phyloP scores from a whole-genome alignment of 768 basidiomycete genomes.

The Suillus weaverae region DNA sequence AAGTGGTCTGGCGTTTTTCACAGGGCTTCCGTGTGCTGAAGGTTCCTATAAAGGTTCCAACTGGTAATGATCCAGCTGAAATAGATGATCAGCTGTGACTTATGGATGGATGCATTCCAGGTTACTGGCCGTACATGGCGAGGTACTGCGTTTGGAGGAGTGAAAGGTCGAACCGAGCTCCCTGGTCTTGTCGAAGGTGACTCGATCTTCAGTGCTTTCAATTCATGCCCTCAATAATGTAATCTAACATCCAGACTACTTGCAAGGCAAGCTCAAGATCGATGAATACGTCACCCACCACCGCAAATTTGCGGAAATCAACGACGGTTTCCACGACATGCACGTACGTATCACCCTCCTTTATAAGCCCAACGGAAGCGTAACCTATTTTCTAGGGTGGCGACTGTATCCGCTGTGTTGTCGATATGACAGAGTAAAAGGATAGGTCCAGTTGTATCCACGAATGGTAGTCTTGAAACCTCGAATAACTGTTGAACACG shows the following conservation, averaged over 20 bases:
- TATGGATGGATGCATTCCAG: constrained; percentile 27
- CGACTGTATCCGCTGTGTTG: constrained; percentile 92
- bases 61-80: constrained; percentile 29
- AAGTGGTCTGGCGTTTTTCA: constrained; percentile 29
- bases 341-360: constrained; percentile 61
- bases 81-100: background rate
- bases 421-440: constrained; percentile 65
- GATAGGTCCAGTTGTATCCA: constrained; percentile 4
- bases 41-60: constrained; percentile 44
- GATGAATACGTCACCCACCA: constrained; percentile 97
- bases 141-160: constrained; percentile 94
- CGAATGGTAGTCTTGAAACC: background rate
- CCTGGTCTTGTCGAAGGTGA: constrained; percentile 90
- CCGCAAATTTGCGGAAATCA: constrained; percentile 71
- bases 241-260: constrained; percentile 58
- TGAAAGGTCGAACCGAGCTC: constrained; percentile 95
- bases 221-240: background rate
- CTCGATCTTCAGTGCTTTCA: constrained; percentile 10
- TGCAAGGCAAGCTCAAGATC: constrained; percentile 78
- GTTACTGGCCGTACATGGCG: constrained; percentile 94
- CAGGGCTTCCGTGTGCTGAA: constrained; percentile 19
- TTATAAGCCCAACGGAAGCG: background rate
- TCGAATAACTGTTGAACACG: background rate
- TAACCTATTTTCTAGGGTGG: constrained; percentile 51
- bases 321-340: constrained; percentile 93